phyloP scores from a whole-genome alignment of 192 early-diverging fungal genomes.

The Cetraspora pellucida region DNA sequence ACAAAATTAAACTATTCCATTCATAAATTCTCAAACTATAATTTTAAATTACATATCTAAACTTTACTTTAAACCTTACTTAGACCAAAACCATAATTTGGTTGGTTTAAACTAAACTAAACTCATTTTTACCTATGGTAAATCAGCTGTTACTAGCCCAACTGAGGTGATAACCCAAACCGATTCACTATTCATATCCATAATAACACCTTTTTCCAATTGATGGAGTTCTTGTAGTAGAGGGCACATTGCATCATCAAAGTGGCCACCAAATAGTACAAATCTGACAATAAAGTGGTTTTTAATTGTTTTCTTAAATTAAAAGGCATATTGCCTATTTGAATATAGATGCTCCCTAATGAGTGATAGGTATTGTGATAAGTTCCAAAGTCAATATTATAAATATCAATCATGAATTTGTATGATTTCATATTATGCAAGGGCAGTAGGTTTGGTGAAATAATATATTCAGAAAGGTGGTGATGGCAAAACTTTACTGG shows the following conservation, averaged over 20 bases:
- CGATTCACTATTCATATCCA: too few relatives aligned
- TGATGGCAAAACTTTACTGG: background rate
- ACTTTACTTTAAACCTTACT: too few relatives aligned
- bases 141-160: too few relatives aligned
- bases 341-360: background rate
- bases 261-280: slow-evolving; percentile 14
- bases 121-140: too few relatives aligned
- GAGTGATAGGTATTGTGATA: background rate
- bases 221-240: background rate
- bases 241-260: background rate
- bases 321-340: slow-evolving; percentile 15
- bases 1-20: too few relatives aligned
- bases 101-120: too few relatives aligned
- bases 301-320: background rate
- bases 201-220: too few relatives aligned
- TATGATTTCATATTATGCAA: background rate
- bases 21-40: too few relatives aligned
- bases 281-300: slow-evolving; percentile 8
- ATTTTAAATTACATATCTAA: too few relatives aligned
- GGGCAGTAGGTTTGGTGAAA: background rate
- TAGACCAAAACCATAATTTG: too few relatives aligned
- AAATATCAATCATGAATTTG: background rate
- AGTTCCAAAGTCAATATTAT: background rate
- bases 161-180: too few relatives aligned
- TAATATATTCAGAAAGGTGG: background rate